phyloP scores from a whole-genome alignment of 2,329 filamentous ascomycete genomes.

The Cladosporium sp. region DNA sequence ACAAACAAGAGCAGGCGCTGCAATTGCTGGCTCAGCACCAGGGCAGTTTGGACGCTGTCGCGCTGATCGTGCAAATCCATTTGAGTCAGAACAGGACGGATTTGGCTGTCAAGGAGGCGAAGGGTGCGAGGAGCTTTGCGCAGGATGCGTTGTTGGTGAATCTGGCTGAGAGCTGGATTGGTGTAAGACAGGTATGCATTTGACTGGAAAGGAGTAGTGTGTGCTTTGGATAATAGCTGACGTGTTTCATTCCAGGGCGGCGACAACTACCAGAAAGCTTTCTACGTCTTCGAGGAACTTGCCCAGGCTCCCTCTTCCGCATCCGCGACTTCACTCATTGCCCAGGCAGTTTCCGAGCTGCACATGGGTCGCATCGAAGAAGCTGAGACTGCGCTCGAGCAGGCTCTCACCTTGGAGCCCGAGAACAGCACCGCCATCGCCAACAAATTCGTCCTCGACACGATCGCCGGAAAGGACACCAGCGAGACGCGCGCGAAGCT shows the following conservation, averaged over 20 bases:
- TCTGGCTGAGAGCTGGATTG: conserved; percentile 92
- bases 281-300: conserved; percentile 96
- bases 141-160: conserved; percentile 94
- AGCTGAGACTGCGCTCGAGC: conserved; percentile 78
- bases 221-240: no score
- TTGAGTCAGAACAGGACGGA: conserved; percentile 88
- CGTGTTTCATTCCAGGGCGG: conserved; percentile 62
- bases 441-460: conserved; percentile 75
- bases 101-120: conserved; percentile 84
- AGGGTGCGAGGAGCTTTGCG: conserved; percentile 83
- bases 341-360: conserved; percentile 86
- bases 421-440: conserved; percentile 71
- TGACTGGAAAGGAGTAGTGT: no score
- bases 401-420: conserved; percentile 72
- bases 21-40: conserved; percentile 77
- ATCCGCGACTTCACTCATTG: conserved; percentile 70
- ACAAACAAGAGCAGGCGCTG: conserved; percentile 81
- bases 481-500: conserved; percentile 52
- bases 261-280: conserved; percentile 92
- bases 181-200: conserved; percentile 72
- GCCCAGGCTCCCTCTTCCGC: conserved; percentile 81
- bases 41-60: conserved; percentile 73
- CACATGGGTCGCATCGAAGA: conserved; percentile 87
- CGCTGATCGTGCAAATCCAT: conserved; percentile 87
- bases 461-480: conserved; percentile 69